A percentile compares a stretch with the other conserved stretches of the same genome.
phyloP scores from a whole-genome alignment of 1,284 basidiomycete genomes.

The Trichosporon sp. region DNA sequence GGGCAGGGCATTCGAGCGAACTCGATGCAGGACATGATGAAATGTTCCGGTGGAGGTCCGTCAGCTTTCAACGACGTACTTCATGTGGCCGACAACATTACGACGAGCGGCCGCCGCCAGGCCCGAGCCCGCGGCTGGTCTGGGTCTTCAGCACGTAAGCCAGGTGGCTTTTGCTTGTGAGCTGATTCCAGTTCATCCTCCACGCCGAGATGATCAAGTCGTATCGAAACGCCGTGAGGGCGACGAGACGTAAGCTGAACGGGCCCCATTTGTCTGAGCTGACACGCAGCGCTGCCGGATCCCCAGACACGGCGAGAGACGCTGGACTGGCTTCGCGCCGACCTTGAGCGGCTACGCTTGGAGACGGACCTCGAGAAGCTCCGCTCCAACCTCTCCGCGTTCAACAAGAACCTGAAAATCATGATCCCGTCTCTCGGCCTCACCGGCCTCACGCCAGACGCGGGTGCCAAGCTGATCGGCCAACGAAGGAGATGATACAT shows the following conservation, averaged over 20 bases:
- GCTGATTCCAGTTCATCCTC: constrained; percentile 39
- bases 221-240: constrained; percentile 44
- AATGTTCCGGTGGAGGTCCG: neutral
- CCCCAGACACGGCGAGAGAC: constrained; percentile 43
- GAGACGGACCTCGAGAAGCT: constrained; percentile 36
- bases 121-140: constrained; percentile 9
- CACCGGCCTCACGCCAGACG: constrained; percentile 25
- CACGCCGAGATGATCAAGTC: constrained; percentile 42
- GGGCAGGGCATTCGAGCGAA: neutral
- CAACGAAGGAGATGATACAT: constrained; percentile 7
- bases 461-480: constrained; percentile 37
- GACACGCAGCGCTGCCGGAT: constrained; percentile 42
- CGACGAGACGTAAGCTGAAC: constrained; percentile 41
- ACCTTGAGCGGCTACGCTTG: constrained; percentile 38
- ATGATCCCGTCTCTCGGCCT: constrained; percentile 37
- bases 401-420: constrained; percentile 36
- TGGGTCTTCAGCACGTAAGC: constrained; percentile 39
- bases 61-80: neutral
- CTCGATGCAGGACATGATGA: neutral
- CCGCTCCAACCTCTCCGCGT: constrained; percentile 15
- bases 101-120: neutral
- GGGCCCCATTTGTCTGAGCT: neutral
- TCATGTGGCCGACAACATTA: neutral
- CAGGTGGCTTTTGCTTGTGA: neutral
- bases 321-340: constrained; percentile 44